These are phyloP conservation scores for Moesziomyces sp. DNA, from an alignment of 1,284 basidiomycete species.

Conservation along the genomic window DNA sequence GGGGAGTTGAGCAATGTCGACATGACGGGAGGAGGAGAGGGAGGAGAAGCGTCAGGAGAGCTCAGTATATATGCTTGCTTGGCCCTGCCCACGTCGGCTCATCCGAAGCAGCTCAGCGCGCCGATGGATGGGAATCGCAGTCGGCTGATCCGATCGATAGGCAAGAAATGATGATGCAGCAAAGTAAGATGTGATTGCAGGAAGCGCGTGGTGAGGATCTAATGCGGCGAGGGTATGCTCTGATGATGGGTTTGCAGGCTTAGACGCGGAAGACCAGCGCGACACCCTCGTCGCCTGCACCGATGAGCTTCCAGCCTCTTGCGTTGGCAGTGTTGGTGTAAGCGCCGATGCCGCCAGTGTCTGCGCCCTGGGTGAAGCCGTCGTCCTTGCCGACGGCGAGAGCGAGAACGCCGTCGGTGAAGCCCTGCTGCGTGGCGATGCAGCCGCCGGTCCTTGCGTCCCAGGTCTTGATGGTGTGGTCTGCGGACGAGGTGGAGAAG, in stretches of 20 bases:
- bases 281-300: constrained; percentile 67
- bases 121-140: constrained; percentile 1
- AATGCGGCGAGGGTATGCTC: constrained; percentile 23
- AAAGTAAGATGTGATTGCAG: constrained; percentile 7
- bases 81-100: constrained; percentile 3
- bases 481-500: constrained; percentile 75
- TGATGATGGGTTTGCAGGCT: not conserved
- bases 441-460: constrained; percentile 86
- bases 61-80: constrained; percentile 15
- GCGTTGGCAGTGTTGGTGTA: constrained; percentile 45
- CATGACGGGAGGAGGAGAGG: too few relatives aligned
- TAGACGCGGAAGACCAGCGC: constrained; percentile 64
- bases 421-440: constrained; percentile 83
- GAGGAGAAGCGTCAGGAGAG: not conserved
- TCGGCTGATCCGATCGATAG: constrained; percentile 3
- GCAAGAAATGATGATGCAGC: not conserved
- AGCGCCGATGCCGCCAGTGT: constrained; percentile 64
- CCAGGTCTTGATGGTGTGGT: constrained; percentile 88
- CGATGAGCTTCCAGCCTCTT: constrained; percentile 63
- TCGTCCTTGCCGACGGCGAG: constrained; percentile 74
- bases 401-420: constrained; percentile 81
- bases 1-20: not conserved
- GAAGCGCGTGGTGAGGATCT: not conserved
- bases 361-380: constrained; percentile 67
- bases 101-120: constrained; percentile 14